Percentiles rank a stretch among this genome's conserved stretches.
phyloP scores from a whole-genome alignment of 176 grass and related monocot genomes.

The Oryza longistaminata region DNA sequence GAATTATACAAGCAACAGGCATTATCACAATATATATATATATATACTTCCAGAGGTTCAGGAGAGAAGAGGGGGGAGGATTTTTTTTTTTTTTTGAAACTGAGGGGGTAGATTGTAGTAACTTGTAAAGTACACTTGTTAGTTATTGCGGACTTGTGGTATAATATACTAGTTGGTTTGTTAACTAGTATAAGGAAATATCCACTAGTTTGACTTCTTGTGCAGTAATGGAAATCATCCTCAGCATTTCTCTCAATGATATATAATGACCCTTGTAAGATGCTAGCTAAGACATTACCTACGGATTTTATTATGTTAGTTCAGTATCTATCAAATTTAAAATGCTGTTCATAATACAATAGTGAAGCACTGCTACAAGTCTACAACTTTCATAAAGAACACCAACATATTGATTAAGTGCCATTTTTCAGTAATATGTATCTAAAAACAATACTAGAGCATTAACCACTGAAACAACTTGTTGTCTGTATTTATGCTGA shows the following conservation, averaged over 20 bases:
- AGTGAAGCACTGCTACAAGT: background rate
- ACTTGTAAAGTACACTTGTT: background rate
- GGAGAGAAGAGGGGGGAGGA: background rate
- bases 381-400: background rate
- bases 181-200: background rate
- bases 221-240: background rate
- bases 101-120: slow-evolving; percentile 5
- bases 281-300: background rate
- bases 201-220: slow-evolving; percentile 5
- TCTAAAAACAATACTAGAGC: background rate
- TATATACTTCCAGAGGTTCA: slow-evolving; percentile 6
- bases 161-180: background rate
- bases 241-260: background rate
- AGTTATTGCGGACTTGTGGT: background rate
- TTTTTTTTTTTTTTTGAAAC: background rate
- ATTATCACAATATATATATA: slow-evolving; percentile 12
- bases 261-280: background rate
- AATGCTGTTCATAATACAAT: background rate
- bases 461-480: background rate
- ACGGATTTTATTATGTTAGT: background rate
- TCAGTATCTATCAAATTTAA: background rate
- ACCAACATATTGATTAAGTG: background rate
- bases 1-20: slow-evolving; percentile 25
- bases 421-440: background rate
- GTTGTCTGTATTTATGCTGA: background rate